Percentiles rank a stretch among this genome's conserved stretches.
These are phyloP conservation scores for Ammopiptanthus mongolicus DNA, from an alignment of 306 rosid genomes.

Conservation along the genomic window DNA sequence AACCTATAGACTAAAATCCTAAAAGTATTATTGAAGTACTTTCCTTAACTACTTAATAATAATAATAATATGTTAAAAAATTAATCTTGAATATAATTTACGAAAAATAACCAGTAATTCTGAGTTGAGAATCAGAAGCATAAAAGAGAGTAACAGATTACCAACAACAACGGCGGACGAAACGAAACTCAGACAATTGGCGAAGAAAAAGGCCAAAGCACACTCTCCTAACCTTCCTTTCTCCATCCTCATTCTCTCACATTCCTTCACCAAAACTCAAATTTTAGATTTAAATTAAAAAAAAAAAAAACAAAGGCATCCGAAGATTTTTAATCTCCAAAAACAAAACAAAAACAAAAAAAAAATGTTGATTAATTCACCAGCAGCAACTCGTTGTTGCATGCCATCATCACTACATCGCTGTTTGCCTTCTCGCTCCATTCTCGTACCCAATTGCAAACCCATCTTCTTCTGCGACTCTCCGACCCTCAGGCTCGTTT, in stretches of 20 bases:
- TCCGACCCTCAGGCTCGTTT: constrained; percentile 31
- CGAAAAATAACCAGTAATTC: no score
- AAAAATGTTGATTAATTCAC: constrained; percentile 50
- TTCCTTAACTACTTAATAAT: no score
- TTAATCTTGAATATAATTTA: no score
- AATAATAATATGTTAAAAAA: no score
- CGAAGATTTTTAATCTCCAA: not conserved
- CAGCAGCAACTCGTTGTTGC: constrained; percentile 38
- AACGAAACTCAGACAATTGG: not conserved
- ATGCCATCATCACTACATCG: constrained; percentile 39
- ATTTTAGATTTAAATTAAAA: not conserved
- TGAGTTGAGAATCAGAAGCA: no score
- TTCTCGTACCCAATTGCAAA: constrained; percentile 10
- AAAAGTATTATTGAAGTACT: no score
- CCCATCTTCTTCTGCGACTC: constrained; percentile 26
- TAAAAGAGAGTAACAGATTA: no score
- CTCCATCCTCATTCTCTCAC: not conserved
- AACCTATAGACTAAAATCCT: no score
- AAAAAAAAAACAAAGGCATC: not conserved
- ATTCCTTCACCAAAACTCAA: not conserved
- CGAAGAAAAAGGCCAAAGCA: not conserved
- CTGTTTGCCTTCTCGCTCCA: constrained; percentile 23
- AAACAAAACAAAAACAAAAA: not conserved
- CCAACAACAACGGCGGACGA: not conserved
- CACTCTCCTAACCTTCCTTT: not conserved